These are phyloP conservation scores for Rhododendron molle DNA, from an alignment of 148 eudicot species.

Conservation along the genomic window DNA sequence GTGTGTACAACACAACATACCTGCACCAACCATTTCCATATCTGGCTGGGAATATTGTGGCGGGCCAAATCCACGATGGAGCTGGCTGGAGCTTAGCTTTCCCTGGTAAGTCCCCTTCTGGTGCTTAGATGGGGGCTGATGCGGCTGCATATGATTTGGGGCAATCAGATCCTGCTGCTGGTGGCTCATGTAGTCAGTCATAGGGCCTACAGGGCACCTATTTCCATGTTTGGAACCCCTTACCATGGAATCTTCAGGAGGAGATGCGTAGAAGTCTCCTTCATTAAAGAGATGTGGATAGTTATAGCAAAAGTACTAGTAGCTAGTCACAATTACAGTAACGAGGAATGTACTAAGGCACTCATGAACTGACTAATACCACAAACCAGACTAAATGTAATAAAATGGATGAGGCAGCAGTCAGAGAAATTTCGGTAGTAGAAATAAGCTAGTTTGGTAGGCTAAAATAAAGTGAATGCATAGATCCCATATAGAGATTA, in stretches of 20 bases:
- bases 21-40: conserved; percentile 1
- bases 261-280: conserved; percentile 11
- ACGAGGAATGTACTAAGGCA: not conserved
- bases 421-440: not conserved
- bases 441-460: not conserved
- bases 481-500: not conserved
- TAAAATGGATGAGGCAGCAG: too few species aligned
- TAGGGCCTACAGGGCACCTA: conserved; percentile 7
- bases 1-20: not conserved
- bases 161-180: conserved; percentile 15
- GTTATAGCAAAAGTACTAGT: conserved; percentile 2
- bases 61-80: conserved; percentile 6
- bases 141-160: conserved; percentile 9
- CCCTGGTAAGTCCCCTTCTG: conserved; percentile 12
- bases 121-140: conserved; percentile 5
- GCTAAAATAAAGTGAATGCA: not conserved
- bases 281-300: not conserved
- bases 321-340: not conserved
- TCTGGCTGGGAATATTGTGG: conserved; percentile 8
- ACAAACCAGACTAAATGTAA: not conserved
- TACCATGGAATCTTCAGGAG: conserved; percentile 21
- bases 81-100: conserved; percentile 10
- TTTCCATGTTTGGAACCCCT: conserved; percentile 13
- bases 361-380: not conserved
- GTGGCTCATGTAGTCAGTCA: conserved; percentile 13